Conservation (phyloP, 2,329 filamentous ascomycete genomes). For the Diaporthe humulicola region DNA sequence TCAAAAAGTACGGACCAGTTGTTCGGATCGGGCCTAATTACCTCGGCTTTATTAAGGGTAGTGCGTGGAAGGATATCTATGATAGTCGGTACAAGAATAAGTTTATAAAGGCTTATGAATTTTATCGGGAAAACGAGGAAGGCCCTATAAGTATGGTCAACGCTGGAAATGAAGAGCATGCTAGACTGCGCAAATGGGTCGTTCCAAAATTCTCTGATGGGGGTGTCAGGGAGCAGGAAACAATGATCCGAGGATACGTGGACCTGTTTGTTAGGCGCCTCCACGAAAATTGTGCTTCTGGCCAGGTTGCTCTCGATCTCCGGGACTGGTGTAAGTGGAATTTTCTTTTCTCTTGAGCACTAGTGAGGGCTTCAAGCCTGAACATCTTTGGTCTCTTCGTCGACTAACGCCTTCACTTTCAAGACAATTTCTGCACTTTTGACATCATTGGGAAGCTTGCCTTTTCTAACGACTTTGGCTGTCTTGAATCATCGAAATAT, state of each 20-base stretch:
- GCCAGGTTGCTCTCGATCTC: neutral
- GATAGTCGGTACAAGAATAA: neutral
- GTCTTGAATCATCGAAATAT: neutral
- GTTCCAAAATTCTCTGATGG: neutral
- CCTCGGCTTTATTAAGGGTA: neutral
- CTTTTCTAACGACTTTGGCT: neutral
- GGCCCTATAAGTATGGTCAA: neutral
- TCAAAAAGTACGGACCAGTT: neutral
- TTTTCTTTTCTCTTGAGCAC: no score
- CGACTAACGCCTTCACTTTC: neutral
- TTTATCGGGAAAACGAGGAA: neutral
- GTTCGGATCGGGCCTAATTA: neutral
- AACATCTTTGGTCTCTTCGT: no score
- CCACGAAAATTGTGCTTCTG: neutral
- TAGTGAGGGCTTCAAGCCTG: no score
- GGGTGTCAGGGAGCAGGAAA: neutral
- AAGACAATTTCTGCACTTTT: neutral
- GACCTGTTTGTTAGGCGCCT: neutral
- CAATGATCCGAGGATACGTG: neutral
- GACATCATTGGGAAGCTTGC: neutral
- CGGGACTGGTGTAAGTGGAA: neutral
- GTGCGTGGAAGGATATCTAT: neutral
- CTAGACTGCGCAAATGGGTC: neutral
- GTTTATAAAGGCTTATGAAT: neutral
- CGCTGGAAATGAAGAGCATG: neutral